Evolutionary conservation across 192 early-diverging fungal species (phyloP).

Genomic region (Umbelopsis ramanniana): DNA sequence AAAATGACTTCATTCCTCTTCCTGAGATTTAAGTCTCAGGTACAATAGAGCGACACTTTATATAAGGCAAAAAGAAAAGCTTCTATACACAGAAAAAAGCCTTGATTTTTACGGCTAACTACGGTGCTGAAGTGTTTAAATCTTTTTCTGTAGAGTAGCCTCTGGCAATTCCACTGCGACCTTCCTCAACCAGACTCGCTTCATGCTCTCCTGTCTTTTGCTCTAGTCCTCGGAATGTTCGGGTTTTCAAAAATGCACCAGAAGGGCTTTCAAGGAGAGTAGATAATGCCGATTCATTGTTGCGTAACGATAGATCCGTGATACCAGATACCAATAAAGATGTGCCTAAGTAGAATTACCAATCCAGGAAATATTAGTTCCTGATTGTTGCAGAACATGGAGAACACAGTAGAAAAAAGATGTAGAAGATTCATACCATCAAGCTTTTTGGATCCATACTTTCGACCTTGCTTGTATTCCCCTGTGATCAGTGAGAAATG

Average conservation of each 20-base stretch:
- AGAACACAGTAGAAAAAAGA: constrained; percentile 28
- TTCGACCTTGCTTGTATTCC: constrained; percentile 61
- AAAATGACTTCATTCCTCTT: neutral
- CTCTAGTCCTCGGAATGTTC: constrained; percentile 85
- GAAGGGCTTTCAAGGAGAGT: constrained; percentile 62
- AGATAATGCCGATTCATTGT: constrained; percentile 57
- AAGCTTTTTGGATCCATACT: constrained; percentile 46
- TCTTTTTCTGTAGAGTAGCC: constrained; percentile 65
- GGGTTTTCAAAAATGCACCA: constrained; percentile 53
- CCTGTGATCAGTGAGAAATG: constrained; percentile 94
- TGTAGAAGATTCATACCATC: constrained; percentile 36
- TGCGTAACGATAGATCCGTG: constrained; percentile 59
- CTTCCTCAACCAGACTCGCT: constrained; percentile 66
- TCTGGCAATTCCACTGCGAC: constrained; percentile 86
- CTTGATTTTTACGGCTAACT: neutral
- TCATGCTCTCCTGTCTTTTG: constrained; percentile 67
- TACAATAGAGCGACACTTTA: neutral
- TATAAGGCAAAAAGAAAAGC: neutral
- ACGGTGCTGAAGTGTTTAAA: neutral
- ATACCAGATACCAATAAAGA: constrained; percentile 1
- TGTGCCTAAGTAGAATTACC: constrained; percentile 1
- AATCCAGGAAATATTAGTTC: constrained; percentile 4
- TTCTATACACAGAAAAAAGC: too few relatives aligned
- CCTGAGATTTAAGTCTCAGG: neutral
- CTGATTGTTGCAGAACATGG: neutral